phyloP scores from a whole-genome alignment of 768 basidiomycete genomes.

The Naganishia onofrii region DNA sequence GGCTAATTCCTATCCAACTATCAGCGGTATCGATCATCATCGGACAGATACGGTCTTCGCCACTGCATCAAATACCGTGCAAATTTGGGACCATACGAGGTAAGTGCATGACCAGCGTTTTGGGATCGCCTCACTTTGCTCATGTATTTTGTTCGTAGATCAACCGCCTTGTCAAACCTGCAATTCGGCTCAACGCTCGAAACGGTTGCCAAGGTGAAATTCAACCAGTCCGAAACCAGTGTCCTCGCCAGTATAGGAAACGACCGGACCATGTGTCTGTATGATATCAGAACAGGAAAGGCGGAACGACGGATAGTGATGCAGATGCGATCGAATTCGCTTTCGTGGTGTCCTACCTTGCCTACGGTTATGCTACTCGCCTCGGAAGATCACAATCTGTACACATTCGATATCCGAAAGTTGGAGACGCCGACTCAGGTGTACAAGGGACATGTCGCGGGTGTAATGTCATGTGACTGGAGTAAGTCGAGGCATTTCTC shows the following conservation, averaged over 20 bases:
- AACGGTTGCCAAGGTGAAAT: slow-evolving; percentile 80
- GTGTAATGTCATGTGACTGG: slow-evolving; percentile 97
- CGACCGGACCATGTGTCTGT: slow-evolving; percentile 91
- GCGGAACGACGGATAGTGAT: slow-evolving; percentile 87
- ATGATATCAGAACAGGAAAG: slow-evolving; percentile 94
- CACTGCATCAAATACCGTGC: slow-evolving; percentile 86
- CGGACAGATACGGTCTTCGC: slow-evolving; percentile 84
- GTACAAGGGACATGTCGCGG: slow-evolving; percentile 95
- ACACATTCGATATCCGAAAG: slow-evolving; percentile 92
- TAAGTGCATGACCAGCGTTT: slow-evolving; percentile 51
- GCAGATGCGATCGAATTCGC: slow-evolving; percentile 80
- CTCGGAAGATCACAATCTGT: slow-evolving; percentile 98
- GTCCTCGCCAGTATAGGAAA: slow-evolving; percentile 93
- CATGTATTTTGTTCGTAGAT: slow-evolving; percentile 48
- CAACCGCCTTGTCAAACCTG: slow-evolving; percentile 77
- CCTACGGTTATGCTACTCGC: slow-evolving; percentile 87
- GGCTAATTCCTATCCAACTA: slow-evolving; percentile 11
- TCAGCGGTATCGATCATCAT: slow-evolving; percentile 93
- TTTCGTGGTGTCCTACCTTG: slow-evolving; percentile 94
- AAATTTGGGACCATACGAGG: slow-evolving; percentile 98
- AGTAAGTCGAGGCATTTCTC: slow-evolving; percentile 51
- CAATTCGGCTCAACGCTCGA: slow-evolving; percentile 83
- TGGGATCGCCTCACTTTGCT: background rate
- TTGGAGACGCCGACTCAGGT: slow-evolving; percentile 79
- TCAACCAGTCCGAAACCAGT: slow-evolving; percentile 90